These are phyloP conservation scores for Jacaranda mimosifolia DNA, from an alignment of 257 asterid species.

Conservation along the genomic window DNA sequence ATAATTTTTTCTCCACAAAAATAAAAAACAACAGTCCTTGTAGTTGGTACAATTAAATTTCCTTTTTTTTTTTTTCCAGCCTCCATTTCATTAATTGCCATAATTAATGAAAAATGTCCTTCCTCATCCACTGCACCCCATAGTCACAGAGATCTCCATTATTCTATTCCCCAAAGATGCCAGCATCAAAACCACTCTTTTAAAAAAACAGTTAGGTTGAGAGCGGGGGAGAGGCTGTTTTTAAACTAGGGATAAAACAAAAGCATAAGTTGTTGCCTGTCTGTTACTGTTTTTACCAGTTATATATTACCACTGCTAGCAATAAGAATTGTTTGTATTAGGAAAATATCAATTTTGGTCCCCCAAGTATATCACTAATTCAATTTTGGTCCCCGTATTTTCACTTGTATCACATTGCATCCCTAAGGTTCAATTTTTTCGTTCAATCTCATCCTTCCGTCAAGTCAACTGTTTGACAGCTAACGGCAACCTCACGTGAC, in stretches of 20 bases:
- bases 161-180: neutral
- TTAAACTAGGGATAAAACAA: constrained; percentile 4
- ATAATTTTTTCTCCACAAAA: neutral
- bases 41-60: neutral
- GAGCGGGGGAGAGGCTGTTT: neutral
- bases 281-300: constrained; percentile 39
- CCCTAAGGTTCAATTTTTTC: no score
- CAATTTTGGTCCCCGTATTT: no score
- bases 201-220: neutral
- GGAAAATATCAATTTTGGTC: no score
- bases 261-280: constrained; percentile 9
- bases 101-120: neutral
- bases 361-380: no score
- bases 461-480: no score
- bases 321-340: constrained; percentile 31
- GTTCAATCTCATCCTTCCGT: no score
- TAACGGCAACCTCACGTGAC: no score
- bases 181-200: neutral
- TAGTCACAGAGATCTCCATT: neutral
- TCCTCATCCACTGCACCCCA: neutral
- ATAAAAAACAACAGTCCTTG: neutral
- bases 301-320: constrained; percentile 11
- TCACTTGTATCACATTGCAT: no score
- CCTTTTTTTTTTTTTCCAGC: constrained; percentile 3
- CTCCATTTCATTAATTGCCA: constrained; percentile 30